Percentiles rank a stretch among this genome's conserved stretches.
phyloP scores from a whole-genome alignment of 805 yeast species.

The Candida pseudoglaebosa region DNA sequence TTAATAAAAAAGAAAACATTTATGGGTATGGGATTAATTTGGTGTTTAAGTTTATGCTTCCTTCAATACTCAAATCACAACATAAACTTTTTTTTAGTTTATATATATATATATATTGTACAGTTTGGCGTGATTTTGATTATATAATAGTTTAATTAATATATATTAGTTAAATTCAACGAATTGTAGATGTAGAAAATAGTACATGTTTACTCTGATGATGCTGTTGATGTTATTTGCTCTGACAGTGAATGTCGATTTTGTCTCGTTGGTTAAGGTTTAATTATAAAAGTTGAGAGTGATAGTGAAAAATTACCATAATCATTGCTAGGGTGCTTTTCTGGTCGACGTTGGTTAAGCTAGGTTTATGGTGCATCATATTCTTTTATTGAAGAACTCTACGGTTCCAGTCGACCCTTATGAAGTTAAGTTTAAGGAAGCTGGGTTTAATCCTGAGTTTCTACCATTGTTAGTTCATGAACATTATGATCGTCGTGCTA shows the following conservation, averaged over 20 bases:
- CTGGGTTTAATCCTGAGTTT: constrained; percentile 47
- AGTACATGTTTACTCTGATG: too few relatives aligned
- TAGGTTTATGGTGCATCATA: background rate
- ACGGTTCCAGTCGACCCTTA: constrained; percentile 71
- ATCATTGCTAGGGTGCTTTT: too few relatives aligned
- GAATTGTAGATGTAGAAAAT: too few relatives aligned
- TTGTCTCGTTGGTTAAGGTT: too few relatives aligned
- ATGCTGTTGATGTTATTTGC: too few relatives aligned
- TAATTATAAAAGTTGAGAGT: too few relatives aligned
- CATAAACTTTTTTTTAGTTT: background rate
- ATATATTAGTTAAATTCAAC: too few relatives aligned
- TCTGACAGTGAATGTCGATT: too few relatives aligned
- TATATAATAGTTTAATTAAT: background rate
- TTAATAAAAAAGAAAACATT: background rate
- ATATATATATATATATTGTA: background rate
- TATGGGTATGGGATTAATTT: background rate
- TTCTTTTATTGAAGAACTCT: constrained; percentile 62
- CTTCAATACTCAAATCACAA: background rate
- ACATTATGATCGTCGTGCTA: constrained; percentile 44
- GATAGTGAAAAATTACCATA: too few relatives aligned
- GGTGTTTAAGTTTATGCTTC: background rate
- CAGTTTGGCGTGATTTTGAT: background rate
- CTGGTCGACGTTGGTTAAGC: too few relatives aligned
- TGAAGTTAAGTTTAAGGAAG: constrained; percentile 34
- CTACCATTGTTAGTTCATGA: constrained; percentile 73